Percentiles rank a stretch among this genome's conserved stretches.
phyloP scores from a whole-genome alignment of 2,329 filamentous ascomycete genomes.

The Ampelomyces quisqualis region DNA sequence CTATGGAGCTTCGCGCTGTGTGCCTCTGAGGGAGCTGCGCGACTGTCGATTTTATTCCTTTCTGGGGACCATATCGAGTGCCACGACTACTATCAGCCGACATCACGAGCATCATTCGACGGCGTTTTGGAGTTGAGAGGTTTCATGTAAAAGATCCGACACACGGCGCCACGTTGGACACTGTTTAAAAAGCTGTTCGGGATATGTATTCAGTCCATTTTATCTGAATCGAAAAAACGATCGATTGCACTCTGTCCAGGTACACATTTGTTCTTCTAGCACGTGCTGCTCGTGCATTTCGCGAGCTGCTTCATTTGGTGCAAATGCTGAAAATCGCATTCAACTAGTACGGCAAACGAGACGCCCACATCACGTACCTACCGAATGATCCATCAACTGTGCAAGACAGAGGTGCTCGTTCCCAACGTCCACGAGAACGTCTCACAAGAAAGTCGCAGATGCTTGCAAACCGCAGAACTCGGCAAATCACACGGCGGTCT shows the following conservation, averaged over 20 bases:
- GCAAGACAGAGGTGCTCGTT: background rate
- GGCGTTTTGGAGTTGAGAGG: conserved; percentile 37
- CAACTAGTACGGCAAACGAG: too few species aligned
- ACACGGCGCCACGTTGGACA: conserved; percentile 26
- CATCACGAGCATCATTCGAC: conserved; percentile 38
- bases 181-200: conserved; percentile 1
- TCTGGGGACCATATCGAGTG: conserved; percentile 18
- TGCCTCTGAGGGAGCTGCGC: conserved; percentile 4
- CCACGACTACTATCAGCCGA: conserved; percentile 30
- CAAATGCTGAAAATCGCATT: too few species aligned
- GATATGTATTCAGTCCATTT: background rate
- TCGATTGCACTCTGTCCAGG: too few species aligned
- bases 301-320: too few species aligned
- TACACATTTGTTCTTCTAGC: too few species aligned
- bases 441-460: conserved; percentile 1
- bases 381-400: too few species aligned
- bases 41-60: conserved; percentile 17
- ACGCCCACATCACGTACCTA: too few species aligned
- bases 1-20: conserved; percentile 8
- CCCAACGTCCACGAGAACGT: background rate
- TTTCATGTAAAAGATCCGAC: conserved; percentile 27
- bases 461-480: conserved; percentile 5
- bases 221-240: background rate
- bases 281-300: too few species aligned
- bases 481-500: conserved; percentile 12